Evolutionary conservation across 768 basidiomycete genomes (phyloP).

Genomic region (Termitomyces sp.): DNA sequence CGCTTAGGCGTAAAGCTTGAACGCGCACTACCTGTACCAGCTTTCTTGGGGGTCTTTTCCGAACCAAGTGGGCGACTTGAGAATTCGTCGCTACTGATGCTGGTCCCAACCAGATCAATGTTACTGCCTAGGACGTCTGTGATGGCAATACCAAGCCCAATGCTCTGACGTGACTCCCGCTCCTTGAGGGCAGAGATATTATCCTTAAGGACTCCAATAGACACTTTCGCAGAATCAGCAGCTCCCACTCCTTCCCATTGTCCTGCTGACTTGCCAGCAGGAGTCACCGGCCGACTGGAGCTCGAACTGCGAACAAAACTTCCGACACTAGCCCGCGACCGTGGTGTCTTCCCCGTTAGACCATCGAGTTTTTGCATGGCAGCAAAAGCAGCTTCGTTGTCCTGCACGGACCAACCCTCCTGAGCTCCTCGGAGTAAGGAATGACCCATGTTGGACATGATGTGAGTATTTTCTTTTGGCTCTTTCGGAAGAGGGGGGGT

Average conservation of each 20-base stretch:
- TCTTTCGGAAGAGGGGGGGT: constrained; percentile 33
- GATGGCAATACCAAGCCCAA: constrained; percentile 28
- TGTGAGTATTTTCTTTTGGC: constrained; percentile 38
- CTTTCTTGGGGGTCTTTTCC: constrained; percentile 70
- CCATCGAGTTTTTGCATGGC: constrained; percentile 93
- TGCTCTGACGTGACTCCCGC: constrained; percentile 34
- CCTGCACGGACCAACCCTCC: constrained; percentile 84
- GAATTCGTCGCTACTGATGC: constrained; percentile 58
- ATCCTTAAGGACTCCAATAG: constrained; percentile 35
- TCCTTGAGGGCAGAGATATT: constrained; percentile 35
- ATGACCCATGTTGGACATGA: constrained; percentile 70
- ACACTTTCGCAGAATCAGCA: constrained; percentile 32
- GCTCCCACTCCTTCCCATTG: constrained; percentile 74
- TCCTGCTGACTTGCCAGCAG: constrained; percentile 51
- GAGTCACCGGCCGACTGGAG: constrained; percentile 70
- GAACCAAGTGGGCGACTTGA: constrained; percentile 31
- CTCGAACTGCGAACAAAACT: constrained; percentile 64
- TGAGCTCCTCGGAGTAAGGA: constrained; percentile 83
- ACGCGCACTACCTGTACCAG: constrained; percentile 47
- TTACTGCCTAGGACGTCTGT: constrained; percentile 30
- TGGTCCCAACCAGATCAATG: constrained; percentile 35
- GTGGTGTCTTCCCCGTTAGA: constrained; percentile 66
- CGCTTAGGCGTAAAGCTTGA: constrained; percentile 82
- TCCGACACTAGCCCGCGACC: constrained; percentile 71
- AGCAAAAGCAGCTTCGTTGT: constrained; percentile 86